Conservation (phyloP, 192 early-diverging fungal species). For the Glomus cerebriforme region DNA sequence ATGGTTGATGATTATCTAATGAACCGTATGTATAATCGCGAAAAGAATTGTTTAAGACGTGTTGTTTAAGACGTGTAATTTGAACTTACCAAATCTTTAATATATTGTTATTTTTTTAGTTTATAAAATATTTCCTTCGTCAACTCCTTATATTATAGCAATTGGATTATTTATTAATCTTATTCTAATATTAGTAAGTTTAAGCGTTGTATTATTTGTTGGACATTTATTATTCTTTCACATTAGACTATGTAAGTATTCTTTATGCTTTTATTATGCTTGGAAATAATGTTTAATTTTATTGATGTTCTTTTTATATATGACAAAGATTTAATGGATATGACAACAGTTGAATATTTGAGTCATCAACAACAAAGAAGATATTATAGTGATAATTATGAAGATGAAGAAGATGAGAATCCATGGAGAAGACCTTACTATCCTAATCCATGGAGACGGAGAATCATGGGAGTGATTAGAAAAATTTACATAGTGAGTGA, state of each 20-base stretch:
- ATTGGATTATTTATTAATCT: conserved; percentile 24
- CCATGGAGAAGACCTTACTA: conserved; percentile 32
- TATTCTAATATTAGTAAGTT: conserved; percentile 19
- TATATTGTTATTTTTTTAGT: conserved; percentile 10
- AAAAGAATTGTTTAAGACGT: no score
- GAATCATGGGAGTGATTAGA: conserved; percentile 13
- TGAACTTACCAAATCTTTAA: background rate
- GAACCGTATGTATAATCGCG: background rate
- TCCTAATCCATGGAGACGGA: conserved; percentile 22
- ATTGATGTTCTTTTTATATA: background rate
- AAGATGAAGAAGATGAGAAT: conserved; percentile 32
- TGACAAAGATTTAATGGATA: conserved; percentile 23
- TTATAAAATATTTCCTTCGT: conserved; percentile 17
- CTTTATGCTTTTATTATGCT: background rate
- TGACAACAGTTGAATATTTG: conserved; percentile 31
- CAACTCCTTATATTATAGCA: background rate
- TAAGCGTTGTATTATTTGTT: background rate
- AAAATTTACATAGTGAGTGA: background rate
- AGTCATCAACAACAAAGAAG: conserved; percentile 26
- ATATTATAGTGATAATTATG: conserved; percentile 29
- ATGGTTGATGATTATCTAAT: conserved; percentile 2
- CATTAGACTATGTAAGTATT: conserved; percentile 24
- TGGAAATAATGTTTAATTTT: background rate
- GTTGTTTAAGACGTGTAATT: no score
- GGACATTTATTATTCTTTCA: conserved; percentile 23